Evolutionary conservation across 768 basidiomycete genomes (phyloP), one percentile per base, ranked within the genome.

Genomic region (Phaeolepiota aurea): DNA sequence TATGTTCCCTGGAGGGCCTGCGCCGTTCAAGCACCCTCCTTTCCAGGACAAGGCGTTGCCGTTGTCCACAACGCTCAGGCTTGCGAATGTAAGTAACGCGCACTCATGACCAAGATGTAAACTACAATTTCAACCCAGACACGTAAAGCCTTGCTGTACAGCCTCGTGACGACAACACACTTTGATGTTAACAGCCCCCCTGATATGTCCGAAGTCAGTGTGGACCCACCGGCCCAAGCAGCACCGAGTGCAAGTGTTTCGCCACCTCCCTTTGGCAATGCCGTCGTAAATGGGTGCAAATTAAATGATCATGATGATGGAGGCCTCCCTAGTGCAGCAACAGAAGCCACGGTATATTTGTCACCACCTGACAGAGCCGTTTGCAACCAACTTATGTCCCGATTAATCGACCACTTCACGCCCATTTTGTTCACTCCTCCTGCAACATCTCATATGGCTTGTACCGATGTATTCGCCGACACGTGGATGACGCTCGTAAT

Each of bases 401-500:
- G 54, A 20, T 54, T 87, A 44, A 76, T 87, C 43, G 68, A 68
- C 3, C 69, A 82, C 54, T 86, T 87, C 53, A 81, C 82, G 0
- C 82, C 85, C 1, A 64, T 78, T 23, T 59, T 87, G 0, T 87
- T 87, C 55, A 84, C 84, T 1, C 73, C 81, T 19, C 71, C 79
- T 3, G 68, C 76, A 4, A 77, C 79, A n/a, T 61, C 65, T 1
- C 86, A 87, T 52, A 85, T 85, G 82, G 60, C 61, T 3, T 87
- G 86, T 57, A 86, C 83, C 3, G 76, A 85, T 53, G 60, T 74
- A 0, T 68, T 87, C 41, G 86, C 84, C 1, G 80, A 80, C 38
- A 65, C 60, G 38, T 87, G 85, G 86, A 81, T 85, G 72, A 44
- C 66, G 16, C 62, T 76, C 28, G 81, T 87, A n/a, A 79, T 82